These are phyloP conservation scores for Candida koratica DNA, from an alignment of 805 yeast species.

Conservation along the genomic window DNA sequence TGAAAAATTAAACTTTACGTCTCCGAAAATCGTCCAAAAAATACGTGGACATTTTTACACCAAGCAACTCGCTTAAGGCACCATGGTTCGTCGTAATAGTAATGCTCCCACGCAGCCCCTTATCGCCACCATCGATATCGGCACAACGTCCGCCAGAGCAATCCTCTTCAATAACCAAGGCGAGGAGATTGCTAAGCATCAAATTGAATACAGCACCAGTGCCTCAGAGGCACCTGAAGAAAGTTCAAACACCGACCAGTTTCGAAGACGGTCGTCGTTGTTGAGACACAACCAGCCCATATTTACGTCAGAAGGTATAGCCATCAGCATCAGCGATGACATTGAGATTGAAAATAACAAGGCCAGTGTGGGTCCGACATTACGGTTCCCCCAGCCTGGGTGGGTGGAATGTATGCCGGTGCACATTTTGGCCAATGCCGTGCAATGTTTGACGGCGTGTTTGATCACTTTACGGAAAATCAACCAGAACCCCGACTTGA, in stretches of 20 bases:
- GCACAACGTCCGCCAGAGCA: slow-evolving; percentile 89
- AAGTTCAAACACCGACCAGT: slow-evolving; percentile 41
- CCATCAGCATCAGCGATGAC: slow-evolving; percentile 54
- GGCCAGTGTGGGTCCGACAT: slow-evolving; percentile 59
- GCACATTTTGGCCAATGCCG: slow-evolving; percentile 74
- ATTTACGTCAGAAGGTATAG: slow-evolving; percentile 71
- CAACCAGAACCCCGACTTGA: slow-evolving; percentile 48
- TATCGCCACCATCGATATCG: slow-evolving; percentile 78
- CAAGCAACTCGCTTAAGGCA: too few relatives aligned
- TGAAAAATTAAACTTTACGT: too few relatives aligned
- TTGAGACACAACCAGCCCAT: slow-evolving; percentile 52
- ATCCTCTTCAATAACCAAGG: slow-evolving; percentile 74
- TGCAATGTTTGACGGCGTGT: slow-evolving; percentile 72
- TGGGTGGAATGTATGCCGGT: slow-evolving; percentile 95
- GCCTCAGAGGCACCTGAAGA: slow-evolving; percentile 52
- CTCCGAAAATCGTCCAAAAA: too few relatives aligned
- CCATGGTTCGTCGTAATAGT: slow-evolving; percentile 44
- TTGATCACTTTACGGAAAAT: slow-evolving; percentile 52
- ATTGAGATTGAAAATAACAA: slow-evolving; percentile 61
- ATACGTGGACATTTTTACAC: too few relatives aligned
- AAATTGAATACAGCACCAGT: slow-evolving; percentile 80
- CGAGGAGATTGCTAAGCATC: slow-evolving; percentile 79
- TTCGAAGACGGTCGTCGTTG: slow-evolving; percentile 40
- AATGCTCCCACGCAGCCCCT: slow-evolving; percentile 40
- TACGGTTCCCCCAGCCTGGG: slow-evolving; percentile 74